Evolutionary conservation across 2,329 filamentous ascomycete species (phyloP).

Genomic region (Colletotrichum sp.): DNA sequence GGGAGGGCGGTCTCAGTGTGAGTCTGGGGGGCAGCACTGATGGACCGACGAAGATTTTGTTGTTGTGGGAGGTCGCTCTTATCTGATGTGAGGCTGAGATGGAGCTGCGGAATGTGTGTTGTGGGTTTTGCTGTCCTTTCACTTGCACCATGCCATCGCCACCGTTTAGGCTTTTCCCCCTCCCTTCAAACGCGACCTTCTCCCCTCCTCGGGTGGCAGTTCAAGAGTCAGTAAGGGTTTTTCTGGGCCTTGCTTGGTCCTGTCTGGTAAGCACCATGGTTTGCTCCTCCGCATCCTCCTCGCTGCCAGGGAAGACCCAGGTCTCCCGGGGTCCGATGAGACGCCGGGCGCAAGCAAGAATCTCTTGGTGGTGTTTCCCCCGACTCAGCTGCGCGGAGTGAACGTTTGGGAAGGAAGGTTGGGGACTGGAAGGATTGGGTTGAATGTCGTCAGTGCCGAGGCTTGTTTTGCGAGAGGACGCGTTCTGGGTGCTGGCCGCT

Average conservation of each 20-base stretch:
- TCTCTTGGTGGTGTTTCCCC: conserved; percentile 4
- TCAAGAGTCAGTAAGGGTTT: conserved; percentile 6
- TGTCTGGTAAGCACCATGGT: not conserved
- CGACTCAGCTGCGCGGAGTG: conserved; percentile 11
- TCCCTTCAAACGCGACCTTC: conserved; percentile 3
- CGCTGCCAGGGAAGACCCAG: conserved; percentile 9
- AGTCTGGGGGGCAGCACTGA: not conserved
- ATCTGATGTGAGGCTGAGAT: not conserved
- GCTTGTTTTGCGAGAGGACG: not conserved
- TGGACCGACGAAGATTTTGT: not conserved
- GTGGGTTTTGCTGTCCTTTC: not conserved
- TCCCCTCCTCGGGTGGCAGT: not conserved
- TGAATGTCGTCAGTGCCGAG: conserved; percentile 2
- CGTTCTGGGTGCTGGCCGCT: not conserved
- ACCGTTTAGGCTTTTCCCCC: conserved; percentile 16
- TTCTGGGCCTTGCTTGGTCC: not conserved
- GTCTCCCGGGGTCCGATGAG: conserved; percentile 11
- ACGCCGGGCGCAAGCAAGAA: conserved; percentile 2
- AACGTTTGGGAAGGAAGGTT: not conserved
- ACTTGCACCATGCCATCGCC: not conserved
- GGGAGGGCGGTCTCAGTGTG: not conserved
- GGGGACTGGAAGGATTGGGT: not conserved
- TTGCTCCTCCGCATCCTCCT: not conserved
- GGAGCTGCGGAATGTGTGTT: not conserved
- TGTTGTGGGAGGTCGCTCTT: not conserved